Percentiles rank a stretch among this genome's conserved stretches.
Conservation (phyloP, 23 red algal genomes). For the Gracilaria gracilis region DNA sequence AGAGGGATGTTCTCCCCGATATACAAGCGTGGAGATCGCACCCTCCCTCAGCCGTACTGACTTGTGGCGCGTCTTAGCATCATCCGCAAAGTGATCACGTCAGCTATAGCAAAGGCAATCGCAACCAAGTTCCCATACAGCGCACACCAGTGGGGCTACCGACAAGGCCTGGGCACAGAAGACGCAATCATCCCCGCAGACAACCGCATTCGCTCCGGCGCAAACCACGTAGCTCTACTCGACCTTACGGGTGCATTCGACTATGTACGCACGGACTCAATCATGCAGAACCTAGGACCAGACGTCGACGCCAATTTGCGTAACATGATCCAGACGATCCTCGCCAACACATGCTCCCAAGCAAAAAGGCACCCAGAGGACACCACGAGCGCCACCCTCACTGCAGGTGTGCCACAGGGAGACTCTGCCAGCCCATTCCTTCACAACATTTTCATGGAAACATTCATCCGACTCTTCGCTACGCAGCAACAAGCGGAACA, state of each 20-base stretch:
- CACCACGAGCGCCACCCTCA: neutral
- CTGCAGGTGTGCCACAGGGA: slow-evolving; percentile 25
- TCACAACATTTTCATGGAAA: slow-evolving; percentile 27
- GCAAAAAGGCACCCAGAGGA: neutral
- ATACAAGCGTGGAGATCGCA: neutral
- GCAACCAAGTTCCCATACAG: neutral
- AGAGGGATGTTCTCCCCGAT: neutral
- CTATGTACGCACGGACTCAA: neutral
- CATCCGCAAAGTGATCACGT: slow-evolving; percentile 13
- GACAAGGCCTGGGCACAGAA: neutral
- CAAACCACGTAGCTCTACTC: neutral
- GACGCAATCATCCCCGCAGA: neutral
- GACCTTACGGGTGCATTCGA: slow-evolving; percentile 12
- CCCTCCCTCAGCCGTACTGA: slow-evolving; percentile 9
- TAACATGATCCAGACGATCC: neutral
- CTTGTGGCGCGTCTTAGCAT: slow-evolving; percentile 11
- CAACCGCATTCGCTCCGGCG: neutral
- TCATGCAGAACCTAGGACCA: neutral
- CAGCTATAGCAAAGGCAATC: neutral
- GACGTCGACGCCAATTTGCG: neutral
- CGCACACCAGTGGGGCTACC: slow-evolving; percentile 10
- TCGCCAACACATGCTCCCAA: neutral
- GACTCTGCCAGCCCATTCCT: slow-evolving; percentile 25
- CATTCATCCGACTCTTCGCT: neutral
- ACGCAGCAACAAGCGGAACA: neutral